Evolutionary conservation across 1,139 yeast genomes (phyloP), one percentile per base, ranked within the genome.

Genomic region (Yamadazyma epiphylla): DNA sequence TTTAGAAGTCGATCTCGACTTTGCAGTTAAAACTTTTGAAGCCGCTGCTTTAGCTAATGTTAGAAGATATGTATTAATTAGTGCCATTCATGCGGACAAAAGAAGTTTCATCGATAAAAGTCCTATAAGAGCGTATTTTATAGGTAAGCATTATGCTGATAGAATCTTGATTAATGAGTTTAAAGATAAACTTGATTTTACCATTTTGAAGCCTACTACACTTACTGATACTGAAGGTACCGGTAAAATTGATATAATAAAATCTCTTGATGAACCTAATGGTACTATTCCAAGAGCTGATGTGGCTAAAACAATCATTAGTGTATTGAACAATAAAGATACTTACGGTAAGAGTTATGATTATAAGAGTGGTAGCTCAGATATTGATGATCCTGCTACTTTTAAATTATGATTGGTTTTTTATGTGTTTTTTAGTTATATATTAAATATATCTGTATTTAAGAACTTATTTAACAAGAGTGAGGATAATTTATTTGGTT

Each of bases 121-220:
- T 3, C 35, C 49, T 0, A 41, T 63, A 9, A 40, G 65, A 21
- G 45, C 65, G 13, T 74, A 74, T 51, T 72, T 57, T 38, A 62
- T 71, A 31, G 76, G 80, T 21, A 77, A 77, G 50, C 71, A 68
- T 45, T 71, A 70, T 38, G 81, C 82, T 1, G 83, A 77, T 46
- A 51, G 69, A 25, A 60, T 66, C 30, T 60, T 77, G 43, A 41
- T 51, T 20, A 37, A 49, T 28, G 61, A 69, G 33, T 60, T 58
- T 37, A 39, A 37, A 13, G 41, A 45, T 8, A 49, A 52, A 11
- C 60, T 74, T 42, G 67, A 71, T 38, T 76, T 58, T 55, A 75
- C 80, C 1, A 73, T 77, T 33, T 49, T 76, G 35, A 70, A 63
- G 36, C 82, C 82, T 2, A 71, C 75, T 0, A 2, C 25, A 2